Evolutionary conservation across 148 eudicot species (phyloP).

Genomic region (Diospyros kaki): DNA sequence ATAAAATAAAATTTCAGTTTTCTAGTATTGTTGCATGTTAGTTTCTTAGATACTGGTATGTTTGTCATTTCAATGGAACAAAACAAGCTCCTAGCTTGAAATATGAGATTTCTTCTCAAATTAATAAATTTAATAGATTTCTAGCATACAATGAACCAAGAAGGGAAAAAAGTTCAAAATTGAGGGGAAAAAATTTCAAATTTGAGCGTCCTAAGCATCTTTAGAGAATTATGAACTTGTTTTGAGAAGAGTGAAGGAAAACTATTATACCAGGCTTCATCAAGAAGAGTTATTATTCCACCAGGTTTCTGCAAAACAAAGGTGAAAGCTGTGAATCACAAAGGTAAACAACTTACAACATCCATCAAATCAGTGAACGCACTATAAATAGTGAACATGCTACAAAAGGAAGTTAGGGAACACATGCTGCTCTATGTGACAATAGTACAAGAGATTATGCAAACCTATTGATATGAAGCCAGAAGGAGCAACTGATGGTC

Average conservation of each 20-base stretch:
- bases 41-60: too few species aligned
- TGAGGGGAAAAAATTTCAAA: background rate
- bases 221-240: background rate
- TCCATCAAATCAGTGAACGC: background rate
- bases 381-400: background rate
- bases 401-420: background rate
- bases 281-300: slow-evolving; percentile 89
- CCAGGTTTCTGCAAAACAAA: slow-evolving; percentile 82
- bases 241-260: slow-evolving; percentile 11
- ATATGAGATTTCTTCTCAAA: background rate
- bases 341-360: background rate
- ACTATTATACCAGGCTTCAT: slow-evolving; percentile 87
- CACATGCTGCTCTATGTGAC: background rate
- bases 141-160: background rate
- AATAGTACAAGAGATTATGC: background rate
- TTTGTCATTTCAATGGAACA: too few species aligned
- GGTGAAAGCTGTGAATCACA: background rate
- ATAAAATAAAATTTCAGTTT: too few species aligned
- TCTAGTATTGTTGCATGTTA: too few species aligned
- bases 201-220: background rate
- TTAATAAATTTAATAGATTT: background rate
- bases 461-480: background rate
- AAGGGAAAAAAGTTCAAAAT: background rate
- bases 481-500: slow-evolving; percentile 1
- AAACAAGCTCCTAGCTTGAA: too few species aligned